Evolutionary conservation across 768 basidiomycete species (phyloP), one percentile per base, ranked within the genome.

Genomic region (Inosperma sp.): DNA sequence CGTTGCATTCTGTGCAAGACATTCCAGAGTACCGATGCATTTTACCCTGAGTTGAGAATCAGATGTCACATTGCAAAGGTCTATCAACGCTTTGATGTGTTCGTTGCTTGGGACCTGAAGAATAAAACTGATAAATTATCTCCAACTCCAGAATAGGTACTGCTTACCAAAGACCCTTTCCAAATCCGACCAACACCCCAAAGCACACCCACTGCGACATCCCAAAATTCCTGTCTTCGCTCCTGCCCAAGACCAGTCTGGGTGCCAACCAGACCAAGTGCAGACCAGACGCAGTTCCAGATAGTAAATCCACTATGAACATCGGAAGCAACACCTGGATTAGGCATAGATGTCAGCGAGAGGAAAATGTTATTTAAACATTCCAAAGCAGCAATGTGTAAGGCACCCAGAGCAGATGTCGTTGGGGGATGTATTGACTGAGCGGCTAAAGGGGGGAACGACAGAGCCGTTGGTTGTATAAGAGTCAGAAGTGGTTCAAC

Each of bases 361-460:
- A 94, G 72, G 60, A 95, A 86, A 31, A 93, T 74, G 62, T 97
- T 96, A 61, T 89, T 93, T 40, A 97, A 74, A 61, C 93, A 93
- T 64, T 95, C 92, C 22, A 94, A 74, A 8, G 92, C 88, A 56
- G 84, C 77, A 50, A 91, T 74, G 62, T 96, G 93, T 44, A 95
- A 82, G 6, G 86, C 81, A 55, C 87, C 80, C 37, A 97, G 78
- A 8, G 76, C 86, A 21, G 92, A 89, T 0, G 93, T 95, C 10
- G 86, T 93, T 2, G 93, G 93, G 33, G 92, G 89, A 62, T 95
- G 89, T 17, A 77, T 72, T 0, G 91, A 93, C 9, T 80, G 79
- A 4, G 77, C 68, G 19, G 80, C 75, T 14, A 78, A 72, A 0
- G 90, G 88, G 13, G 87, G 80, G 71, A 93, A 95, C 4, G 93